Evolutionary conservation across 306 rosid genomes (phyloP), one percentile per base, ranked within the genome.

Genomic region (Ceratonia siliqua): DNA sequence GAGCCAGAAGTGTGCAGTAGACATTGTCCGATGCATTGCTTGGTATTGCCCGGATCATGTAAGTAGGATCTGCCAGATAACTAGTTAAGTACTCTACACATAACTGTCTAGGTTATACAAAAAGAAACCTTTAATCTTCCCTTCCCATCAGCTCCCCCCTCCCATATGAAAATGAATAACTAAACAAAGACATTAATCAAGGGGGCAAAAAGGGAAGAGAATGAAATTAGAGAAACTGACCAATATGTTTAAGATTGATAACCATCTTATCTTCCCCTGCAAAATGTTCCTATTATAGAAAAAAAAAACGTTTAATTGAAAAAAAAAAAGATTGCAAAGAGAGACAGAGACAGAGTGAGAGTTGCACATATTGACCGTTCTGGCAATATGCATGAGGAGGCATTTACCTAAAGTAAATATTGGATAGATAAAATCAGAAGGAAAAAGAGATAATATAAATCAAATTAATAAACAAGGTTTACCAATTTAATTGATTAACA

Each of bases 1-100:
- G 98, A 75, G 92, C 96, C 77, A 92, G 96, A 46, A 90, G 92
- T 57, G 98, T 92, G 85, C 94, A 88, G 84, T 90, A 88, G 72
- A 92, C 98, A 53, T 89, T 92, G 75, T 92, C 98, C 0, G 98
- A 89, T 63, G 92, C 98, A 84, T 88, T 92, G 80, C 98, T 73
- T 68, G 96, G 98, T 85, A 92, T 62, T 72, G 98, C 98, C 18
- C 98, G 89, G 78, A 92, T 88, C 98, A 92, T 92, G 85, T 92
- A 92, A 5, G 96, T 92, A 43, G 98, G 98, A 88, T 92, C 98
- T 92, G 88, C 62, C 66, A 67, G 33, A 52, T 35, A 27, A 66
- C 71, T 66, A 9, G 58, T 80, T 72, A 67, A 79, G 61, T 68
- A 56, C 58, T 52, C 52, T 15, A 55, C 7, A 49, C 39, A 70